These are phyloP conservation scores for Hypoxylon sp. DNA, from an alignment of 2,329 filamentous ascomycete genomes.

Conservation along the genomic window DNA sequence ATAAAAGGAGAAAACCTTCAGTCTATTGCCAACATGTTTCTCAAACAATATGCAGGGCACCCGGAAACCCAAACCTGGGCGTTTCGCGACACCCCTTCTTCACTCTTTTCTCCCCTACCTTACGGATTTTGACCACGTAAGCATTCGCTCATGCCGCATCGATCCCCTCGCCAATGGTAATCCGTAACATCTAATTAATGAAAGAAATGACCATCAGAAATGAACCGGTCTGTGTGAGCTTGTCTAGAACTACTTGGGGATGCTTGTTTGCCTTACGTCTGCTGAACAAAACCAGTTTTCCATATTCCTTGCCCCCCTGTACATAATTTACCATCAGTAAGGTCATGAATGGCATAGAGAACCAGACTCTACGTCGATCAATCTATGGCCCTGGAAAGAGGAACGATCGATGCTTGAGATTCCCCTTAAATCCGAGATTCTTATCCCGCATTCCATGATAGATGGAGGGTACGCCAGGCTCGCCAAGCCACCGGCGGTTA, in stretches of 20 bases:
- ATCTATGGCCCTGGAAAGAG: neutral
- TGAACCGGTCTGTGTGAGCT: conserved; percentile 4
- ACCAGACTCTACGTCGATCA: neutral
- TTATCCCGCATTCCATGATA: neutral
- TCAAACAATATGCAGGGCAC: conserved; percentile 20
- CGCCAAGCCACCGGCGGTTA: conserved; percentile 8
- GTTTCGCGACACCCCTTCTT: conserved; percentile 1
- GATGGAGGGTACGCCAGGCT: neutral
- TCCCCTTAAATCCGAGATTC: neutral
- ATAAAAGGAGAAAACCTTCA: neutral
- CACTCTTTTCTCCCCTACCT: neutral
- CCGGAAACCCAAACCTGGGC: conserved; percentile 8
- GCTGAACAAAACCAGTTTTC: neutral
- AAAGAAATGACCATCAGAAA: conserved; percentile 20
- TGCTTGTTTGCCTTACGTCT: neutral
- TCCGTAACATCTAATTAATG: conserved; percentile 12
- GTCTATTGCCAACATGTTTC: conserved; percentile 3
- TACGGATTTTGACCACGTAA: conserved; percentile 13
- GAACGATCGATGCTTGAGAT: neutral
- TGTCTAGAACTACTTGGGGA: neutral
- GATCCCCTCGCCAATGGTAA: conserved; percentile 15
- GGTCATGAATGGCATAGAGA: neutral
- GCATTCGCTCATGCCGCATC: conserved; percentile 14
- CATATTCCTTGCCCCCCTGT: neutral
- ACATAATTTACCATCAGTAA: neutral